A percentile compares a stretch with the other conserved stretches of the same genome.
Evolutionary conservation across 768 basidiomycete genomes (phyloP).

Genomic region (Naganishia vaughanmartiniae): DNA sequence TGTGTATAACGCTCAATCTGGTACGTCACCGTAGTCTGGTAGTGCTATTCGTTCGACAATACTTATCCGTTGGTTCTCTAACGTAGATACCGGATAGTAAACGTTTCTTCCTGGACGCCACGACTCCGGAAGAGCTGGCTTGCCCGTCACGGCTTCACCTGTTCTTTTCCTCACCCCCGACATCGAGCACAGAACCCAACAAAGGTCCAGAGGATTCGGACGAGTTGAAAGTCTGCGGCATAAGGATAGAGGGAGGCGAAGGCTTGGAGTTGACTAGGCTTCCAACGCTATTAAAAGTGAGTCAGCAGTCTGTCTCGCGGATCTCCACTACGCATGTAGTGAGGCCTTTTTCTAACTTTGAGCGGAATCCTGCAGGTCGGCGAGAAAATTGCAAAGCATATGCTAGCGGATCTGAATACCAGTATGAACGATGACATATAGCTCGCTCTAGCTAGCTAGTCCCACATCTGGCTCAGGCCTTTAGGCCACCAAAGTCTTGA

Average conservation of each 20-base stretch:
- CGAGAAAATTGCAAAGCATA: constrained; percentile 30
- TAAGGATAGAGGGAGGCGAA: constrained; percentile 46
- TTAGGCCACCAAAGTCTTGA: too few species aligned
- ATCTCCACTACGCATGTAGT: background rate
- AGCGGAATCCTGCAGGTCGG: constrained; percentile 7
- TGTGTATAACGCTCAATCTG: constrained; percentile 46
- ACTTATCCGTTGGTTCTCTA: background rate
- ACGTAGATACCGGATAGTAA: constrained; percentile 40
- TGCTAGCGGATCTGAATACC: constrained; percentile 29
- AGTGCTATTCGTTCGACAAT: background rate
- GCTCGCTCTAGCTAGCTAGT: background rate
- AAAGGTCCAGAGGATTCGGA: background rate
- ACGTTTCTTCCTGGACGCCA: constrained; percentile 46
- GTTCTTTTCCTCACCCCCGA: constrained; percentile 36
- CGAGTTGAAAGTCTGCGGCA: constrained; percentile 41
- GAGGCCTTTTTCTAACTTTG: background rate
- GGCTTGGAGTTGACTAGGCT: constrained; percentile 40
- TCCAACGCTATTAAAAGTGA: constrained; percentile 37
- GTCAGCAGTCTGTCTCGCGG: background rate
- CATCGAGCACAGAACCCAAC: background rate
- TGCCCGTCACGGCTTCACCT: constrained; percentile 47
- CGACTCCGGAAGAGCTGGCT: constrained; percentile 46
- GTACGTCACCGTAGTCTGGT: constrained; percentile 34
- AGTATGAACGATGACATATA: constrained; percentile 21
- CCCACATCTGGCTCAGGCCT: too few species aligned